Conservation (phyloP, 148 eudicot genomes). For the Cornus kousa region DNA sequence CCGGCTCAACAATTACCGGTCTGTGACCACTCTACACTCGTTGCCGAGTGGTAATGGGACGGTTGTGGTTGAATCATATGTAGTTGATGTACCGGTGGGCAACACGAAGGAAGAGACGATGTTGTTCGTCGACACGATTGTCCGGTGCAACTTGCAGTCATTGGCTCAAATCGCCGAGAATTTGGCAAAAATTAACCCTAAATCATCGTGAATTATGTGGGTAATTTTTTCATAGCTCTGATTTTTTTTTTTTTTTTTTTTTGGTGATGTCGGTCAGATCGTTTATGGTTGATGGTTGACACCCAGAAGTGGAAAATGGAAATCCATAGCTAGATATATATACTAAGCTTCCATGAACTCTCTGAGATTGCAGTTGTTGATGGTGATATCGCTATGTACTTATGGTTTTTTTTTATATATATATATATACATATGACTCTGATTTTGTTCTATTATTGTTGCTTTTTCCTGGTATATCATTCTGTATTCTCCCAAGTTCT, state of each 20-base stretch:
- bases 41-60: conserved; percentile 37
- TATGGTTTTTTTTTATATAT: too few relatives aligned
- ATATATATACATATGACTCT: too few relatives aligned
- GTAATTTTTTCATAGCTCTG: too few relatives aligned
- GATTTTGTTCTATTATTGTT: too few relatives aligned
- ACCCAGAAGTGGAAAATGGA: too few relatives aligned
- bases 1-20: conserved; percentile 67
- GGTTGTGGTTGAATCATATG: conserved; percentile 79
- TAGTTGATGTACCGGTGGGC: conserved; percentile 75
- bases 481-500: background rate
- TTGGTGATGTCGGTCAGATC: too few relatives aligned
- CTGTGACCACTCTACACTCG: conserved; percentile 70
- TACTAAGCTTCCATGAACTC: background rate
- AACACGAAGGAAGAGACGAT: conserved; percentile 81
- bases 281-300: too few relatives aligned
- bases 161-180: conserved; percentile 59
- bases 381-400: background rate
- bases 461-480: background rate
- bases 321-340: too few relatives aligned
- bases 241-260: too few relatives aligned
- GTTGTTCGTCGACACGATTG: conserved; percentile 69
- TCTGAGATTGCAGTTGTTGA: background rate
- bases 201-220: too few relatives aligned
- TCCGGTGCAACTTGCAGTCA: conserved; percentile 63
- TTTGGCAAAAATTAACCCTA: conserved; percentile 24